phyloP scores from a whole-genome alignment of 768 basidiomycete genomes.

The Clavaria fumosa region DNA sequence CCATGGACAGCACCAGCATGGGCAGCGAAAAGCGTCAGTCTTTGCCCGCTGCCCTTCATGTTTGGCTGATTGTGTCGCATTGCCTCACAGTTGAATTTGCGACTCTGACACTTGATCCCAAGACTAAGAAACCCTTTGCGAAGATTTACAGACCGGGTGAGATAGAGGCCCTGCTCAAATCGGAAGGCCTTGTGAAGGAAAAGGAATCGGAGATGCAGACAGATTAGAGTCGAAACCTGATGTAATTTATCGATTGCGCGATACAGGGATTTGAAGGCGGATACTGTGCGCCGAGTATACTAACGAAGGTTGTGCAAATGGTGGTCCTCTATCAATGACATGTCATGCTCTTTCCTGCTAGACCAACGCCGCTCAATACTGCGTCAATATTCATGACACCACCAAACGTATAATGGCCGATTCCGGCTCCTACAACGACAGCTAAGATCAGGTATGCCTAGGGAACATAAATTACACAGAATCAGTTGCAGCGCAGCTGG shows the following conservation, averaged over 20 bases:
- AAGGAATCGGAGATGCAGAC: conserved; percentile 68
- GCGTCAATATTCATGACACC: conserved; percentile 46
- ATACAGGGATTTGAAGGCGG: too few relatives aligned
- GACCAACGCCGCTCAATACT: conserved; percentile 26
- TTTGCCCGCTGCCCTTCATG: conserved; percentile 3
- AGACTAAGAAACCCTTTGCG: conserved; percentile 63
- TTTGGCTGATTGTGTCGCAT: conserved; percentile 2
- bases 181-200: conserved; percentile 71
- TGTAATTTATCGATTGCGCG: too few relatives aligned
- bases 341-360: conserved; percentile 53
- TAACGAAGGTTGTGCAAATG: not conserved
- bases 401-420: conserved; percentile 73
- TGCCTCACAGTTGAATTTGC: conserved; percentile 76
- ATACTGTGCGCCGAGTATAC: too few relatives aligned
- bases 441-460: conserved; percentile 80
- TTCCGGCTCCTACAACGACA: conserved; percentile 64
- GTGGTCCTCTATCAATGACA: conserved; percentile 56
- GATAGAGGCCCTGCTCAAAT: conserved; percentile 66
- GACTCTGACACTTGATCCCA: conserved; percentile 73
- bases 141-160: conserved; percentile 87
- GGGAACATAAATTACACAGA: not conserved
- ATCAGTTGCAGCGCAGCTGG: not conserved
- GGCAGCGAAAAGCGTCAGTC: conserved; percentile 88
- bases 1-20: conserved; percentile 96
- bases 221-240: not conserved